phyloP scores from a whole-genome alignment of 352 stramenopile genomes.

The Globisporangium paroecandrum region DNA sequence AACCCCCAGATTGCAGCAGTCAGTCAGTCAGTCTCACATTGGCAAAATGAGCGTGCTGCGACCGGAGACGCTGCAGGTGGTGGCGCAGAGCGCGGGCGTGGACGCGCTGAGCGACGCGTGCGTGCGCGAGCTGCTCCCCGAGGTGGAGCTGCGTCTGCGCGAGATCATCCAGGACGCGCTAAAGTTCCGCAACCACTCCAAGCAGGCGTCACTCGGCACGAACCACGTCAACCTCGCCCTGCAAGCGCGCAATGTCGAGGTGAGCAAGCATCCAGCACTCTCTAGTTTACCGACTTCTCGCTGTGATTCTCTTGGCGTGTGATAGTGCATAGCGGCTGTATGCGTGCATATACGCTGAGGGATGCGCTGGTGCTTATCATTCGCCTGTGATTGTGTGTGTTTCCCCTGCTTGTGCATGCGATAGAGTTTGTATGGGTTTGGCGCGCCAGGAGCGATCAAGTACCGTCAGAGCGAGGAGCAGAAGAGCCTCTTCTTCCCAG shows the following conservation, averaged over 20 bases:
- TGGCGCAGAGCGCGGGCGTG: slow-evolving; percentile 71
- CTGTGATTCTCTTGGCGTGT: not conserved
- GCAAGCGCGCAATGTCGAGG: slow-evolving; percentile 68
- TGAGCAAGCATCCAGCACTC: slow-evolving; percentile 1
- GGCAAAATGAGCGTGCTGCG: slow-evolving; percentile 66
- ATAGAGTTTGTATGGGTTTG: slow-evolving; percentile 75
- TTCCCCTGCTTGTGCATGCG: no score
- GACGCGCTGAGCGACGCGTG: slow-evolving; percentile 66
- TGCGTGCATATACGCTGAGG: no score
- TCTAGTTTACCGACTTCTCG: no score
- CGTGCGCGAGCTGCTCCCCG: slow-evolving; percentile 60
- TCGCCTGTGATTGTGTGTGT: slow-evolving; percentile 3
- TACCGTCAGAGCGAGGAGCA: slow-evolving; percentile 65
- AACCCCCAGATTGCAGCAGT: not conserved
- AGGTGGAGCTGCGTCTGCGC: slow-evolving; percentile 79
- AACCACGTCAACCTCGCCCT: slow-evolving; percentile 79
- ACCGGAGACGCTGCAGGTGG: slow-evolving; percentile 63
- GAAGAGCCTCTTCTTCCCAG: slow-evolving; percentile 55
- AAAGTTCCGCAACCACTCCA: slow-evolving; percentile 79
- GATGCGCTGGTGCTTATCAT: not conserved
- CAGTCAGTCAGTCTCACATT: not conserved
- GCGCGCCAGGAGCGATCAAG: slow-evolving; percentile 39
- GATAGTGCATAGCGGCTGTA: not conserved
- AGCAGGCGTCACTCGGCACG: slow-evolving; percentile 50
- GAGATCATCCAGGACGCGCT: slow-evolving; percentile 83